A percentile compares a stretch with the other conserved stretches of the same genome.
Conservation (phyloP, 2,329 filamentous ascomycete species). For the Talaromyces piceae region DNA sequence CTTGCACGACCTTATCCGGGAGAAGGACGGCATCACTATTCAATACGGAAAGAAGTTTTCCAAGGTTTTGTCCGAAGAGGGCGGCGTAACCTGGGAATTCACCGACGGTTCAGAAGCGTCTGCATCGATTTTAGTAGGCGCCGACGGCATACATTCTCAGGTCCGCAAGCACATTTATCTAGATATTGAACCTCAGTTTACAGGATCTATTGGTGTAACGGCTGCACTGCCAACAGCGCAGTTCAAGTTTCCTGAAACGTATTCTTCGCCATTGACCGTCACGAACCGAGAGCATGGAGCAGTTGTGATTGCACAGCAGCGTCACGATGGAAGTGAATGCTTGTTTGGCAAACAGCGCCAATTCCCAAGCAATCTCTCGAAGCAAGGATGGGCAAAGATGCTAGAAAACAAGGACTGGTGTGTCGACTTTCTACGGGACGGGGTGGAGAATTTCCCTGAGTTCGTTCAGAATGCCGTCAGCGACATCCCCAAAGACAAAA, state of each 20-base stretch:
- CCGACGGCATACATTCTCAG: slow-evolving; percentile 54
- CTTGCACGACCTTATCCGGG: neutral
- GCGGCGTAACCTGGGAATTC: slow-evolving; percentile 41
- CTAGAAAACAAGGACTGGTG: slow-evolving; percentile 7
- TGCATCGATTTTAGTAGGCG: slow-evolving; percentile 46
- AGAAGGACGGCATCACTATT: slow-evolving; percentile 31
- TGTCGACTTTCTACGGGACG: slow-evolving; percentile 18
- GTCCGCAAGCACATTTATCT: slow-evolving; percentile 48
- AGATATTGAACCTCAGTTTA: slow-evolving; percentile 43
- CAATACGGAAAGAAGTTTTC: slow-evolving; percentile 39
- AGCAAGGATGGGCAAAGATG: slow-evolving; percentile 23
- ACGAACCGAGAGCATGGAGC: slow-evolving; percentile 26
- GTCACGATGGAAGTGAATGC: slow-evolving; percentile 24
- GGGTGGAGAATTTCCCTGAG: slow-evolving; percentile 18
- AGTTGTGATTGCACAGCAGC: slow-evolving; percentile 33
- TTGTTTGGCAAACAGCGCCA: slow-evolving; percentile 28
- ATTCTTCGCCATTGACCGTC: slow-evolving; percentile 26
- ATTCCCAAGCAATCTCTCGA: slow-evolving; percentile 3
- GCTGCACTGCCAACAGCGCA: slow-evolving; percentile 10
- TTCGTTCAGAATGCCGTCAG: slow-evolving; percentile 11
- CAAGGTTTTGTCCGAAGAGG: slow-evolving; percentile 28
- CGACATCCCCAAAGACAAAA: slow-evolving; percentile 3
- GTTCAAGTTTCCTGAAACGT: slow-evolving; percentile 7
- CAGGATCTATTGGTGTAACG: slow-evolving; percentile 30
- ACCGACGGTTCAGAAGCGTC: slow-evolving; percentile 35